Percentiles rank a stretch among this genome's conserved stretches.
Evolutionary conservation across 2,329 filamentous ascomycete genomes (phyloP).

Genomic region (Scedosporium boydii): DNA sequence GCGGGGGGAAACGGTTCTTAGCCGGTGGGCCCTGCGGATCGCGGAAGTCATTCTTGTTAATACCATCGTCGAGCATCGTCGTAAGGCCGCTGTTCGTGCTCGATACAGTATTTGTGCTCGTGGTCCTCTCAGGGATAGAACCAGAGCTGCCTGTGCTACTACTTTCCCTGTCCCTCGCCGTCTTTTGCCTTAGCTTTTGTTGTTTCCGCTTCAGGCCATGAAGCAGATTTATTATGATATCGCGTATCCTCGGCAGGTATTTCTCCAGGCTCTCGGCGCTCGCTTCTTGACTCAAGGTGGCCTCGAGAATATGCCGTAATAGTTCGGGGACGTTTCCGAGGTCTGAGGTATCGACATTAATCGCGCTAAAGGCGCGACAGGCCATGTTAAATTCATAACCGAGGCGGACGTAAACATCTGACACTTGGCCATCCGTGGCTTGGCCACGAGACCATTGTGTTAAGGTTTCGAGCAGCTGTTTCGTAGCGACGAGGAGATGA

Average conservation of each 20-base stretch:
- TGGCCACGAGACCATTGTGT: slow-evolving; percentile 94
- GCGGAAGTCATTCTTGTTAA: slow-evolving; percentile 39
- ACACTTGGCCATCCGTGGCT: slow-evolving; percentile 89
- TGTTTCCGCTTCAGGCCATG: slow-evolving; percentile 97
- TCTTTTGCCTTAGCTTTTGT: slow-evolving; percentile 66
- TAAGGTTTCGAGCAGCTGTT: slow-evolving; percentile 92
- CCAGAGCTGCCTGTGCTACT: slow-evolving; percentile 20
- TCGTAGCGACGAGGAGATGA: slow-evolving; percentile 92
- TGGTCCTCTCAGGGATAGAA: slow-evolving; percentile 36
- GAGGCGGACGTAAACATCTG: slow-evolving; percentile 92
- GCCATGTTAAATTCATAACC: slow-evolving; percentile 99
- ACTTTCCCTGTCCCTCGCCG: slow-evolving; percentile 46
- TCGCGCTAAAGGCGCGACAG: slow-evolving; percentile 90
- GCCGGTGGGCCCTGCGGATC: slow-evolving; percentile 23
- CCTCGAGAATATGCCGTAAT: slow-evolving; percentile 81
- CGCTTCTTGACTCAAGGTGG: slow-evolving; percentile 92
- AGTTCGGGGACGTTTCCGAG: slow-evolving; percentile 91
- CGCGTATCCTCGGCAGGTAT: slow-evolving; percentile 86
- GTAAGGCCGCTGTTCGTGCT: slow-evolving; percentile 50
- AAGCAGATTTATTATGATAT: slow-evolving; percentile 96
- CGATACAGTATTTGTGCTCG: slow-evolving; percentile 48
- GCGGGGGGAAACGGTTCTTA: slow-evolving; percentile 34
- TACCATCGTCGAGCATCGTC: slow-evolving; percentile 48
- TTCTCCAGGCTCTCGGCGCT: slow-evolving; percentile 88
- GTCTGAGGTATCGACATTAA: slow-evolving; percentile 91